Base-by-base conservation (phyloP, 495 filamentous ascomycete genomes). In the Hyaloscypha bicolor region DNA sequence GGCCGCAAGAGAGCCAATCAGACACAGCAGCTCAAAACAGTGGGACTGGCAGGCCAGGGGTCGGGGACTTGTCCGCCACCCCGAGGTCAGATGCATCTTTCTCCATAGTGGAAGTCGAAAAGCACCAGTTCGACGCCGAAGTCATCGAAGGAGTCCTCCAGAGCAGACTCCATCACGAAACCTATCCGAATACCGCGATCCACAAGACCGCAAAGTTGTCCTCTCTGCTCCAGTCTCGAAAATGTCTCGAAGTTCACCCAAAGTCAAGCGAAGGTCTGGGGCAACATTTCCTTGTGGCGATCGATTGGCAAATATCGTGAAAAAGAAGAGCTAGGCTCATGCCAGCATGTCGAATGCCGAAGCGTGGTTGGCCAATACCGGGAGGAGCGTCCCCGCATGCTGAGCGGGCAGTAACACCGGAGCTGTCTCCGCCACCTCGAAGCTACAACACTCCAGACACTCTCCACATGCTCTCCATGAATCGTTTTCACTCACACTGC, bases 51-150 rank as follows among this genome's bases (percentile, higher is more conserved):
- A 21, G 11, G 14, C n/a, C 30, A 29, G 9, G 22, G 1, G 1
- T n/a, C 60, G 61, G 67, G 67, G 22, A 30, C 55, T 61, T 60
- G 30, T 22, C 67, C 67, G 67, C 53, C 67, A 56, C 62, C 67
- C 39, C 59, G 55, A 6, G 31, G 39, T 2, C 48, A 45, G 21
- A 55, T n/a, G 30, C 37, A 55, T 42, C 52, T 39, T 21, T 51
- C 33, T 61, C 52, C 53, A 69, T 25, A 14, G 12, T 35, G 9
- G 5, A 12, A 57, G 55, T 62, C n/a, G 39, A 62, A 62, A 9
- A 39, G 22, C n/a, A 62, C 12, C n/a, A 4, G n/a, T 25, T 51
- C 8, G 30, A 21, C 19, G n/a, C 14, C 31, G 33, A 39, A 58
- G 3, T 57, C 57, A 66, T 66, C 64, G 45, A 61, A 29, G 25